A percentile compares a stretch with the other conserved stretches of the same genome.
Conservation (phyloP, 176 grass and related monocot species). For the Phragmites australis region DNA sequence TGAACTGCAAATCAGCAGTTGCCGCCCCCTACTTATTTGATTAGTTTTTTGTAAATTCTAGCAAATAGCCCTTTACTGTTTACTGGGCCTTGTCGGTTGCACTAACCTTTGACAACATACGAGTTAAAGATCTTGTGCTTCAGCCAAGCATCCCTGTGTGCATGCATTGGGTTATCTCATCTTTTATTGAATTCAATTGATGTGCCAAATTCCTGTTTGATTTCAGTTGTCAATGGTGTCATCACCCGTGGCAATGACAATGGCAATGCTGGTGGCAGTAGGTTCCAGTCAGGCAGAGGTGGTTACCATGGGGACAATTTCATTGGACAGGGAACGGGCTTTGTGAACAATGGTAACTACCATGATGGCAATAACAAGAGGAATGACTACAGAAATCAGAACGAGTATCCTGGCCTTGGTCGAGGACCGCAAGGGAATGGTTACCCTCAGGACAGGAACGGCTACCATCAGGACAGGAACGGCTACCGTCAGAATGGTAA, state of each 20-base stretch:
- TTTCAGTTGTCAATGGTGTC: conserved; percentile 65
- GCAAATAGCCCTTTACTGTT: background rate
- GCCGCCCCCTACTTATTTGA: background rate
- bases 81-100: background rate
- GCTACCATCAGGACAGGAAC: background rate
- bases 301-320: conserved; percentile 45
- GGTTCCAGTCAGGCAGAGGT: conserved; percentile 51
- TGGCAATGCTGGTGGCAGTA: conserved; percentile 33
- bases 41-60: background rate
- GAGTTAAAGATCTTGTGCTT: background rate
- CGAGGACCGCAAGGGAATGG: conserved; percentile 22
- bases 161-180: background rate
- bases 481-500: conserved; percentile 17
- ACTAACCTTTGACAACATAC: background rate
- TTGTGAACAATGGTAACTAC: conserved; percentile 45
- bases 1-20: background rate
- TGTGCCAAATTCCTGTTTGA: background rate
- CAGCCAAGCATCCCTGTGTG: background rate
- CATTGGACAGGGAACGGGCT: conserved; percentile 39
- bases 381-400: conserved; percentile 43
- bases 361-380: conserved; percentile 20
- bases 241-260: conserved; percentile 45
- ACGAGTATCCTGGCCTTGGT: conserved; percentile 33
- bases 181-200: conserved; percentile 31
- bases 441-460: background rate